A percentile compares a stretch with the other conserved stretches of the same genome.
These are phyloP conservation scores for Beauveria sp. DNA, from an alignment of 2,329 filamentous ascomycete species.

Conservation along the genomic window DNA sequence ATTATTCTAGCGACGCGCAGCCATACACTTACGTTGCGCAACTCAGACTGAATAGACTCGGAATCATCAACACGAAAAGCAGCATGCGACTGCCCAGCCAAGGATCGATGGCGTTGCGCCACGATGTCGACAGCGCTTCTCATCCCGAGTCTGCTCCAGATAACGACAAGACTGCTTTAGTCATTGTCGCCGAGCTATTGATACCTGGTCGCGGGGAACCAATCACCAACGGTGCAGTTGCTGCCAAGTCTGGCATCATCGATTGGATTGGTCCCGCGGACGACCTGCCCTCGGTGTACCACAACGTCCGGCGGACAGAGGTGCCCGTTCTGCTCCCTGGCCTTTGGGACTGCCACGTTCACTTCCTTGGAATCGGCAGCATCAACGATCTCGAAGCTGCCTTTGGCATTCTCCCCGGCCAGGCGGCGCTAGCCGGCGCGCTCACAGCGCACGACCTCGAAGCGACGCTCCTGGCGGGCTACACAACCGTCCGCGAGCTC, in stretches of 20 bases:
- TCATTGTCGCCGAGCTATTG: slow-evolving; percentile 28
- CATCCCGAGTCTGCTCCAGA: not conserved
- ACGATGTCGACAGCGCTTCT: not conserved
- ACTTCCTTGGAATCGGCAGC: slow-evolving; percentile 26
- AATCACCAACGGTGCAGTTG: slow-evolving; percentile 29
- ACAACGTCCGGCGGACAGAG: slow-evolving; percentile 19
- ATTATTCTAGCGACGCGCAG: not conserved
- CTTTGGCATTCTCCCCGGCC: slow-evolving; percentile 18
- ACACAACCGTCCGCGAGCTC: slow-evolving; percentile 41
- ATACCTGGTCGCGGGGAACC: slow-evolving; percentile 41
- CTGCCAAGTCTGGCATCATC: slow-evolving; percentile 32
- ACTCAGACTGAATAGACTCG: not conserved
- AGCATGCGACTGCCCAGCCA: not conserved
- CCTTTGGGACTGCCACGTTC: slow-evolving; percentile 43
- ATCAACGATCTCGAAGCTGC: slow-evolving; percentile 14
- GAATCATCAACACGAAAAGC: not conserved
- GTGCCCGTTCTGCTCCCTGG: slow-evolving; percentile 40
- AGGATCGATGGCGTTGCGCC: not conserved
- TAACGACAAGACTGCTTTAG: not conserved
- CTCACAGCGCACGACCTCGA: slow-evolving; percentile 32
- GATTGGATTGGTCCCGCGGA: slow-evolving; percentile 28
- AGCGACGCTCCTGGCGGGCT: slow-evolving; percentile 36
- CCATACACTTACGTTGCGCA: not conserved
- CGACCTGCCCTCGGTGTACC: slow-evolving; percentile 26
- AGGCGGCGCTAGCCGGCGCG: slow-evolving; percentile 29